Base-by-base conservation (phyloP, 2,329 filamentous ascomycete genomes). In the Thelonectria rubi region DNA sequence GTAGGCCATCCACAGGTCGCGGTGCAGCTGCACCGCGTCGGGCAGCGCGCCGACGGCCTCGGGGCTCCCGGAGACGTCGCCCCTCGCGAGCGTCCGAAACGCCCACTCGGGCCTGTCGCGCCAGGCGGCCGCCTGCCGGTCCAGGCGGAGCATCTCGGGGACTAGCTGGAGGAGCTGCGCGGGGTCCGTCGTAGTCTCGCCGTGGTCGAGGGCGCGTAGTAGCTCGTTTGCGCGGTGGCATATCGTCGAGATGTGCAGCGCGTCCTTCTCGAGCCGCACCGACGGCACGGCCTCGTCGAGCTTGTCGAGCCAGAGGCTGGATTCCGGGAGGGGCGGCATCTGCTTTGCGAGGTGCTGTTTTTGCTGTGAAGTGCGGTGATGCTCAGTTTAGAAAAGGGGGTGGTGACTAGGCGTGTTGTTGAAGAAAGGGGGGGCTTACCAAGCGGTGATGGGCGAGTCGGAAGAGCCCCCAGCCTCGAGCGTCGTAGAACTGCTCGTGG, bases 391-490 rank as follows among this genome's bases (percentile, higher is more conserved):
- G 8, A 2, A 63, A 32, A 21, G 45, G 26, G 15, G 6, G 3
- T 18, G 18, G 0, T 6, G n/a, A n/a, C 26, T 1, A 17, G 1
- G 1, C 9, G 12, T 11, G 1, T 3, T 12, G 12, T 11, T 17
- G 12, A 5, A 42, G 30, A 21, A 17, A 53, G 12, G 10, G 1
- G 11, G 24, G 10, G 17, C 62, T 47, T 49, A 71, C 71, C 21
- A 79, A 62, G 7, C 77, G 67, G 54, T 80, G 78, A 48, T 79
- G 75, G 18, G 76, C 76, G 30, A 80, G 69, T 15, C 77, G 71
- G 54, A 79, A 79, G 3, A 80, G 66, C 42, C 76, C 73, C 78
- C 77, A 80, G 17, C 76, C 75, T 21, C 78, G 73, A 24, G 77
- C 58, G 50, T 70, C 70, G 43, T 78, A 68, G 21, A 79, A 70